Conservation (phyloP, 352 stramenopile genomes). For the Thalassiosira exigua region DNA sequence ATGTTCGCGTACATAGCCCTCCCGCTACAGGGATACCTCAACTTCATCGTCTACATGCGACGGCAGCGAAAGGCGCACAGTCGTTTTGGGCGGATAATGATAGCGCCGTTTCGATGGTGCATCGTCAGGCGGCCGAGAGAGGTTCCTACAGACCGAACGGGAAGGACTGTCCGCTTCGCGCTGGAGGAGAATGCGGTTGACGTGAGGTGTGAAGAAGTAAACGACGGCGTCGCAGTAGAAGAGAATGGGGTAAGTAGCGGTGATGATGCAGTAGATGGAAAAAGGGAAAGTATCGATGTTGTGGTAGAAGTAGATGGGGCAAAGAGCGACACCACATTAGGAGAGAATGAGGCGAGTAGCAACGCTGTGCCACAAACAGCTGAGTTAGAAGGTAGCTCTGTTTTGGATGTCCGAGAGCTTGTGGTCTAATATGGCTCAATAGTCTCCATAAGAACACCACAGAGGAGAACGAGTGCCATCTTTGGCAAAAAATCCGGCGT, state of each 20-base stretch:
- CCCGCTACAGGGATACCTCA: constrained; percentile 65
- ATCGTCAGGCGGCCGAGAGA: background rate
- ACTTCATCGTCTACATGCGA: constrained; percentile 51
- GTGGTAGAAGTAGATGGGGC: too few relatives aligned
- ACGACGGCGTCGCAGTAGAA: too few relatives aligned
- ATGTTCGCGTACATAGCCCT: constrained; percentile 50
- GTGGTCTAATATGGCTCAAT: background rate
- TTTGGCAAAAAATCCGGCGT: too few relatives aligned
- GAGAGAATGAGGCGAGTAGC: background rate
- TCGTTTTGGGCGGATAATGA: background rate
- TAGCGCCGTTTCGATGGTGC: background rate
- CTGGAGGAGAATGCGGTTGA: background rate
- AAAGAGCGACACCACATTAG: too few relatives aligned
- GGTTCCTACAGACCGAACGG: background rate
- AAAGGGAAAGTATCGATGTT: too few relatives aligned
- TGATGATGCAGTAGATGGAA: background rate
- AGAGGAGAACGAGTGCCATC: too few relatives aligned
- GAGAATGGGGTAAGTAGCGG: background rate
- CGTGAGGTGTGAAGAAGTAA: too few relatives aligned
- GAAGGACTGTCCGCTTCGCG: too few relatives aligned
- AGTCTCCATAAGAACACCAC: background rate
- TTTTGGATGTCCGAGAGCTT: background rate
- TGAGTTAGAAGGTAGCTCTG: background rate
- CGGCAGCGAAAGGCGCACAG: constrained; percentile 1
- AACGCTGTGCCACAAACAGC: background rate